These are phyloP conservation scores for Ramalina intermedia DNA, from an alignment of 495 filamentous ascomycete genomes.

Conservation along the genomic window DNA sequence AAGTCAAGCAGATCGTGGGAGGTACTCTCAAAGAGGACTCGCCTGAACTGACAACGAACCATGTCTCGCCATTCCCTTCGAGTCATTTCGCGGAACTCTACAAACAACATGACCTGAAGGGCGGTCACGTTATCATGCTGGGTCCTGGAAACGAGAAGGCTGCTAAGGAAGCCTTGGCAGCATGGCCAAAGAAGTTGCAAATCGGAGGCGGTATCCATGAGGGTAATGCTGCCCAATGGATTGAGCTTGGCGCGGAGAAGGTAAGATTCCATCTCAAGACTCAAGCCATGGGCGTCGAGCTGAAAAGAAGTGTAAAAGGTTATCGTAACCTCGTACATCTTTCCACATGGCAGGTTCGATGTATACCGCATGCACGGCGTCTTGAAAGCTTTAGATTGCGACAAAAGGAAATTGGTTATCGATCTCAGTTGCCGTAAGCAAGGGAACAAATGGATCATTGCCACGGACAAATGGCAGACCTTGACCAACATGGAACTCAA, in stretches of 20 bases:
- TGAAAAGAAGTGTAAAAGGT: constrained; percentile 43
- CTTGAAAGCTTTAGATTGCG: constrained; percentile 50
- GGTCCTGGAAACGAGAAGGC: constrained; percentile 74
- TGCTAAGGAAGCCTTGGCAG: constrained; percentile 55
- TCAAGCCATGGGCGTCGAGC: not conserved
- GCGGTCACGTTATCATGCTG: constrained; percentile 91
- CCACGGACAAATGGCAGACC: constrained; percentile 97
- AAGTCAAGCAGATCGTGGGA: constrained; percentile 96
- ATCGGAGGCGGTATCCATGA: constrained; percentile 85
- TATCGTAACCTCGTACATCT: constrained; percentile 76
- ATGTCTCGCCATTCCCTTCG: constrained; percentile 68
- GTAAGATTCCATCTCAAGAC: constrained; percentile 25
- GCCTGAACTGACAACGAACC: constrained; percentile 69
- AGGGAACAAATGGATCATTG: constrained; percentile 70
- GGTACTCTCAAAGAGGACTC: constrained; percentile 63
- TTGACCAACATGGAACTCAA: constrained; percentile 91
- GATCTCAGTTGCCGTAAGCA: constrained; percentile 78
- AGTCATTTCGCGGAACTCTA: constrained; percentile 71
- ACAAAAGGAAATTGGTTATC: constrained; percentile 74
- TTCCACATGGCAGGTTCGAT: constrained; percentile 70
- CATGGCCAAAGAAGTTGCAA: constrained; percentile 68
- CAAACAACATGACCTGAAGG: constrained; percentile 50
- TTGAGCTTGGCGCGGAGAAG: constrained; percentile 79
- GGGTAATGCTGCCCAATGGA: constrained; percentile 71
- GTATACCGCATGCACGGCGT: constrained; percentile 56